Evolutionary conservation across 164 flowering plant genomes (phyloP).

Genomic region (Chimonanthus praecox): DNA sequence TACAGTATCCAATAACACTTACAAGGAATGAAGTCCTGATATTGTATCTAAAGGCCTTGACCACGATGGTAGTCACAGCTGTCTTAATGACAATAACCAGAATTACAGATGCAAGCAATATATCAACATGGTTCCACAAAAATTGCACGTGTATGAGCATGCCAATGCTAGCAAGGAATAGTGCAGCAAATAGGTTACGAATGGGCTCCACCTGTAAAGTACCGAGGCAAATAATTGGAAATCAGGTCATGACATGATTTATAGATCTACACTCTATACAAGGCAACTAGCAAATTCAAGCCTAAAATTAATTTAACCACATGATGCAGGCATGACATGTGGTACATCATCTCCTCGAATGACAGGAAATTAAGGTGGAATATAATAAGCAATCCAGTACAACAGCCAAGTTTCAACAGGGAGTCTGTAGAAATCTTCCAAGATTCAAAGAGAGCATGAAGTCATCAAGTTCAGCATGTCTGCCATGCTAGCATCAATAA

Average conservation of each 20-base stretch:
- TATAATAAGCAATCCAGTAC: too few relatives aligned
- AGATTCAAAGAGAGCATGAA: too few relatives aligned
- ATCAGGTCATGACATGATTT: not conserved
- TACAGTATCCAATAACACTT: conserved; percentile 18
- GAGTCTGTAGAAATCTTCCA: too few relatives aligned
- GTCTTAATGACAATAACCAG: conserved; percentile 81
- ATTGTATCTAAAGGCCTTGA: conserved; percentile 74
- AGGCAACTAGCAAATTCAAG: not conserved
- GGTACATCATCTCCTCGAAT: not conserved
- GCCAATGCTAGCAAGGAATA: conserved; percentile 94
- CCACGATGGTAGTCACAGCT: conserved; percentile 48
- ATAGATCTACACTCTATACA: too few relatives aligned
- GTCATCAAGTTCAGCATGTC: too few relatives aligned
- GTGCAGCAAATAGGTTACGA: conserved; percentile 94
- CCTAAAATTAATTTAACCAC: not conserved
- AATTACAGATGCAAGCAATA: conserved; percentile 88
- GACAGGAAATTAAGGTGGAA: not conserved
- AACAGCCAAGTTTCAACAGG: too few relatives aligned
- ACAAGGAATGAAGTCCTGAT: conserved; percentile 61
- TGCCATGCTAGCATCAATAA: too few relatives aligned
- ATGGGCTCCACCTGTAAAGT: conserved; percentile 87
- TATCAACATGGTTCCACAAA: conserved; percentile 91
- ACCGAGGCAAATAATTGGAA: conserved; percentile 10
- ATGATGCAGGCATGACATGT: not conserved
- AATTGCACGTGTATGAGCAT: conserved; percentile 95